These are phyloP conservation scores for Gymnopilus dilepis DNA, from an alignment of 768 basidiomycete genomes.

Conservation along the genomic window DNA sequence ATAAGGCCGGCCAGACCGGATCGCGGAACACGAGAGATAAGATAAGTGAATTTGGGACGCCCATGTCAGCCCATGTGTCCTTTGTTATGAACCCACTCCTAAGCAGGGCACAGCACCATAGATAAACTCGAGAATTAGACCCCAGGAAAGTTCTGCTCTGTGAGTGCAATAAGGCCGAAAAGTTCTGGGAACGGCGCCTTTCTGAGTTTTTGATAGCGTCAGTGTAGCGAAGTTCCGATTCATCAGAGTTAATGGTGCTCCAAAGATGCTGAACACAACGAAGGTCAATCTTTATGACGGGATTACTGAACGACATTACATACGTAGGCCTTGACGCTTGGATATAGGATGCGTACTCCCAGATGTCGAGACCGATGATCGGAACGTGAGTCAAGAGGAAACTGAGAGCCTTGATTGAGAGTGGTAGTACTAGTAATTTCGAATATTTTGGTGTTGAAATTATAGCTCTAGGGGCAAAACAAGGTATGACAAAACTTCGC, in stretches of 20 bases:
- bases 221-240: conserved; percentile 70
- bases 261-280: conserved; percentile 98
- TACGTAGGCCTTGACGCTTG: conserved; percentile 93
- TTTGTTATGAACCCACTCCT: too few species aligned
- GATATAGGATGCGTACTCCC: conserved; percentile 97
- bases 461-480: conserved; percentile 58
- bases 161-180: too few species aligned
- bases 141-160: too few species aligned
- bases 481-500: not conserved
- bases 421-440: conserved; percentile 91
- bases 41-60: not conserved
- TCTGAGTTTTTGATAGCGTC: conserved; percentile 41
- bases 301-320: conserved; percentile 44
- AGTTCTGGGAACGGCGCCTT: conserved; percentile 6
- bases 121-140: too few species aligned
- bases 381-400: conserved; percentile 75
- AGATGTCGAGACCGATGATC: conserved; percentile 91
- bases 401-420: conserved; percentile 96
- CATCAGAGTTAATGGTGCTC: conserved; percentile 94
- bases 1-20: not conserved
- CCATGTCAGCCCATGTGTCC: too few species aligned
- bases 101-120: too few species aligned
- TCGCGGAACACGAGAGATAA: too few species aligned
- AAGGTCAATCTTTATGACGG: too few species aligned
- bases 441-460: conserved; percentile 68